A percentile compares a stretch with the other conserved stretches of the same genome.
phyloP scores from a whole-genome alignment of 306 rosid genomes.

The Ochetophila trinervis region DNA sequence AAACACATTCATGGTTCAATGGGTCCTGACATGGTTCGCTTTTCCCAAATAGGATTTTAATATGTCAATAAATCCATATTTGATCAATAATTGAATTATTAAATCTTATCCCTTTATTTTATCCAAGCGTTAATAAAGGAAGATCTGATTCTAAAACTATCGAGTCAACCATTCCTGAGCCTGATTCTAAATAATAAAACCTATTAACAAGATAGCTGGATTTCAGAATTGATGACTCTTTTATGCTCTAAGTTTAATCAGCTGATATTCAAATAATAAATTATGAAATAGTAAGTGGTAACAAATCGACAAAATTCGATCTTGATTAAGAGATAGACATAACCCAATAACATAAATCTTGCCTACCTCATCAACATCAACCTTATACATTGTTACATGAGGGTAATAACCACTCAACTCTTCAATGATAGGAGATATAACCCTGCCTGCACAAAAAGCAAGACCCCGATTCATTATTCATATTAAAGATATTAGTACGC shows the following conservation, averaged over 20 bases:
- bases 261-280: not conserved
- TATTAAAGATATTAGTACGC: not conserved
- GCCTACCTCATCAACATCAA: conserved; percentile 82
- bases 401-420: conserved; percentile 64
- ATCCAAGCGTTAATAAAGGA: too few relatives aligned
- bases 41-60: too few relatives aligned
- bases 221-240: not conserved
- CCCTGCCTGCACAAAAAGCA: conserved; percentile 55
- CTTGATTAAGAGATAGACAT: not conserved
- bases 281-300: not conserved
- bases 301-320: not conserved
- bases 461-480: not conserved
- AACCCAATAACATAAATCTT: conserved; percentile 9
- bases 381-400: conserved; percentile 69
- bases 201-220: not conserved
- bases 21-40: too few relatives aligned
- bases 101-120: too few relatives aligned
- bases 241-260: not conserved
- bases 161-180: too few relatives aligned
- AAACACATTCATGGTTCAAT: too few relatives aligned
- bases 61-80: too few relatives aligned
- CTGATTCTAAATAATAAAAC: too few relatives aligned
- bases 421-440: conserved; percentile 58
- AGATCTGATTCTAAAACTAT: too few relatives aligned
- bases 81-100: too few relatives aligned